Evolutionary conservation across 768 basidiomycete genomes (phyloP).

Genomic region (Xanthoconium purpureum): DNA sequence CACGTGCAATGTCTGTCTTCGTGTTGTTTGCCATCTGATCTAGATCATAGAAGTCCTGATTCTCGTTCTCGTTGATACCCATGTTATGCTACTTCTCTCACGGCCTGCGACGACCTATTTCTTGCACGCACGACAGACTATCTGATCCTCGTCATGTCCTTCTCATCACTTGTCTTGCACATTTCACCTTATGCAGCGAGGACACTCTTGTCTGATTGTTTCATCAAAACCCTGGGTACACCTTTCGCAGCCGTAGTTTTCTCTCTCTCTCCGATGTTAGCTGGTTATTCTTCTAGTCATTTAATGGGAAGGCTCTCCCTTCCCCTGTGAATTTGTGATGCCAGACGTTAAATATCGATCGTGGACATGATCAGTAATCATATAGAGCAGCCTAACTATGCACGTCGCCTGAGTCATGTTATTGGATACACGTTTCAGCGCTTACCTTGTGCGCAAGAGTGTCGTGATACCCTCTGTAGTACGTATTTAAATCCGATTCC

Average conservation of each 20-base stretch:
- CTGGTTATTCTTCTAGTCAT: slow-evolving; percentile 14
- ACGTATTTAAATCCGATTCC: background rate
- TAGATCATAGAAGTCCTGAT: slow-evolving; percentile 17
- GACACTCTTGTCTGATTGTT: slow-evolving; percentile 13
- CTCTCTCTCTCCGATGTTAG: slow-evolving; percentile 14
- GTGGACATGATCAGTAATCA: slow-evolving; percentile 16
- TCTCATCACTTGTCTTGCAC: slow-evolving; percentile 28
- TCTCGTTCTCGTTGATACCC: slow-evolving; percentile 31
- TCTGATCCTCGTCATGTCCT: slow-evolving; percentile 31
- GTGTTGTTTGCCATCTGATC: slow-evolving; percentile 25
- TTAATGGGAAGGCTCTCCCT: slow-evolving; percentile 24
- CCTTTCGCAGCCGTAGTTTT: slow-evolving; percentile 15
- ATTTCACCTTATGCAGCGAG: slow-evolving; percentile 16
- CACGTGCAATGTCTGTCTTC: slow-evolving; percentile 14
- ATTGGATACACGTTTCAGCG: background rate
- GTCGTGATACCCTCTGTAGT: slow-evolving; percentile 15
- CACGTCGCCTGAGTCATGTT: background rate
- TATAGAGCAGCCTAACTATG: slow-evolving; percentile 5
- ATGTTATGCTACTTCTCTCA: slow-evolving; percentile 35
- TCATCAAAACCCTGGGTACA: slow-evolving; percentile 12
- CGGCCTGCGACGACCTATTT: slow-evolving; percentile 33
- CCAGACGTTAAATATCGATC: slow-evolving; percentile 11
- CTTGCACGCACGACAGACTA: slow-evolving; percentile 37
- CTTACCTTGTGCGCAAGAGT: slow-evolving; percentile 6
- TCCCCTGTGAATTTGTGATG: slow-evolving; percentile 24